Conservation (phyloP, 2,329 filamentous ascomycete genomes). For the Corniculantispora saksenae region DNA sequence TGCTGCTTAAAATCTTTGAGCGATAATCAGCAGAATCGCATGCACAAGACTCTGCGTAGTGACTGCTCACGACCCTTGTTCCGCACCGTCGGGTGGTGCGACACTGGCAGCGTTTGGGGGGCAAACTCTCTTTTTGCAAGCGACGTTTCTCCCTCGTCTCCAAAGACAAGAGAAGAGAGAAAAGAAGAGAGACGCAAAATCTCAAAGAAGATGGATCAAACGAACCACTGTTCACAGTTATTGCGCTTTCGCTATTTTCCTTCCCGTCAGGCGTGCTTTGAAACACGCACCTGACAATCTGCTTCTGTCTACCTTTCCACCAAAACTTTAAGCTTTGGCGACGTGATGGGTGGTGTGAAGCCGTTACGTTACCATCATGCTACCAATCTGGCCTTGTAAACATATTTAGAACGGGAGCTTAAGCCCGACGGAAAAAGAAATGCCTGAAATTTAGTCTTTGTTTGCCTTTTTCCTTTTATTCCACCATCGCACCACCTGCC, state of each 20-base stretch:
- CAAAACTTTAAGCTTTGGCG: neutral
- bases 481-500: no score
- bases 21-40: neutral
- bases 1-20: neutral
- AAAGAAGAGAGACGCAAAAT: neutral
- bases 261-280: no score
- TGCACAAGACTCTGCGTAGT: neutral
- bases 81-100: neutral
- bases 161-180: neutral
- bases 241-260: neutral
- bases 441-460: no score
- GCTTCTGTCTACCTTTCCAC: no score
- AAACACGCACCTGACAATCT: no score
- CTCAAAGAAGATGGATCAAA: neutral
- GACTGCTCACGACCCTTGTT: neutral
- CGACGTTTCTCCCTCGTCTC: neutral
- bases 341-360: neutral
- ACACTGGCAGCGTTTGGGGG: neutral
- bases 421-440: no score
- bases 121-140: slow-evolving; percentile 3
- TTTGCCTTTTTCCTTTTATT: no score
- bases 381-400: neutral
- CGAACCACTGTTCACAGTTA: neutral
- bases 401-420: neutral
- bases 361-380: neutral